A percentile compares a stretch with the other conserved stretches of the same genome.
Conservation (phyloP, 2,329 filamentous ascomycete species). For the Aspergillus spinulosporus region DNA sequence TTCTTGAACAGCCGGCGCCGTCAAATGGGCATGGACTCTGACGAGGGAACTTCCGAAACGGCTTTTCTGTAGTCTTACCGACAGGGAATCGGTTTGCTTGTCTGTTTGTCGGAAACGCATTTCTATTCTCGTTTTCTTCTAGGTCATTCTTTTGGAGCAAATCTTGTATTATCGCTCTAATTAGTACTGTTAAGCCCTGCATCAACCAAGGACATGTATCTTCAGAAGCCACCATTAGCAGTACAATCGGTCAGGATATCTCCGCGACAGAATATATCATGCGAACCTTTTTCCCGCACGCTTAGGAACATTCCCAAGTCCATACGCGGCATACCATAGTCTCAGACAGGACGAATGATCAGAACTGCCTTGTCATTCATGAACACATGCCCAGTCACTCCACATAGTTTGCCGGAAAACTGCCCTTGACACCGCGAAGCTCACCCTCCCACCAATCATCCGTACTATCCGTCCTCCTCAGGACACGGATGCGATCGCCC, state of each 20-base stretch:
- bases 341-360: neutral
- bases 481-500: conserved; percentile 73
- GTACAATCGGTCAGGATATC: neutral
- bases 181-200: neutral
- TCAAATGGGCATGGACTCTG: conserved; percentile 23
- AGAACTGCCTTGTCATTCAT: neutral
- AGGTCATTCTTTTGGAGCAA: conserved; percentile 3
- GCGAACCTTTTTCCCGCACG: neutral
- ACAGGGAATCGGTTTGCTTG: neutral
- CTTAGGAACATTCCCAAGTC: neutral
- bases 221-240: neutral
- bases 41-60: conserved; percentile 20
- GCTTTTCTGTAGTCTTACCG: conserved; percentile 30
- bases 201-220: conserved; percentile 1
- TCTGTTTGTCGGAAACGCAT: neutral
- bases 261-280: neutral
- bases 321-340: neutral
- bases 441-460: conserved; percentile 92
- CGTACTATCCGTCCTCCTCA: conserved; percentile 75
- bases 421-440: conserved; percentile 65
- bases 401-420: conserved; percentile 84
- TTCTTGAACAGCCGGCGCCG: conserved; percentile 38
- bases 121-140: conserved; percentile 1
- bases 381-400: conserved; percentile 31
- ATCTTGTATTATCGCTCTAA: neutral